Percentiles rank a stretch among this genome's conserved stretches.
Evolutionary conservation across 2,329 filamentous ascomycete species (phyloP).

Genomic region (Pseudogymnoascus sp.): DNA sequence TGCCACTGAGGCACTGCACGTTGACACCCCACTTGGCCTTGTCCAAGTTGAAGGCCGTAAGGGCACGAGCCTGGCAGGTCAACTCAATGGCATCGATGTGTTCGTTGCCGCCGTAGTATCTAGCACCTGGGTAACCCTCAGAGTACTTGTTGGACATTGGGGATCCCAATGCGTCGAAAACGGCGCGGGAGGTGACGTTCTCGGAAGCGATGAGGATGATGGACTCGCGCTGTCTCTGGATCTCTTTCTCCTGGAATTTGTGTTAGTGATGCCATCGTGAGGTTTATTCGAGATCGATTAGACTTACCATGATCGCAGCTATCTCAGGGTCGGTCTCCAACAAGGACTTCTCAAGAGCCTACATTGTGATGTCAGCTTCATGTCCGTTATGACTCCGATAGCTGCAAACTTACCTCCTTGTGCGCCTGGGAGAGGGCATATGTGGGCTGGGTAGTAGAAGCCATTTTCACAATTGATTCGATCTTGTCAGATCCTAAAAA

Average conservation of each 20-base stretch:
- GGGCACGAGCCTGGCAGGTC: conserved; percentile 87
- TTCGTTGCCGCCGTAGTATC: conserved; percentile 99
- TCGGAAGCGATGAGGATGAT: conserved; percentile 98
- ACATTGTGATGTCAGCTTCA: conserved; percentile 29
- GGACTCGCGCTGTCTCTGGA: conserved; percentile 95
- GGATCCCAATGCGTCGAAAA: conserved; percentile 92
- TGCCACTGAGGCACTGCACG: conserved; percentile 87
- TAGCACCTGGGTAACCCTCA: conserved; percentile 93
- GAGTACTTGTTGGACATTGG: conserved; percentile 99
- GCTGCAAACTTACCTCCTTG: conserved; percentile 46
- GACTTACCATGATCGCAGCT: conserved; percentile 84
- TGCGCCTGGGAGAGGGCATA: conserved; percentile 60
- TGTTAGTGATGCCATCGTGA: conserved; percentile 8
- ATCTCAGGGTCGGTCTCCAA: conserved; percentile 89
- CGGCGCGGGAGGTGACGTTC: conserved; percentile 97
- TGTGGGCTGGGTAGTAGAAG: conserved; percentile 25
- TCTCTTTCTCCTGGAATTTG: conserved; percentile 65
- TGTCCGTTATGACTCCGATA: conserved; percentile 12
- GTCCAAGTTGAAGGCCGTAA: conserved; percentile 83
- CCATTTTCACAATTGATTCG: conserved; percentile 4
- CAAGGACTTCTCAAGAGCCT: conserved; percentile 96
- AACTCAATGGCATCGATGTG: conserved; percentile 95
- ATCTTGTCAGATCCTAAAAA: neutral
- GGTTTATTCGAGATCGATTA: neutral
- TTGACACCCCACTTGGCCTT: conserved; percentile 95